Evolutionary conservation across 164 flowering plant species (phyloP).

Genomic region (Litsea cubeba): DNA sequence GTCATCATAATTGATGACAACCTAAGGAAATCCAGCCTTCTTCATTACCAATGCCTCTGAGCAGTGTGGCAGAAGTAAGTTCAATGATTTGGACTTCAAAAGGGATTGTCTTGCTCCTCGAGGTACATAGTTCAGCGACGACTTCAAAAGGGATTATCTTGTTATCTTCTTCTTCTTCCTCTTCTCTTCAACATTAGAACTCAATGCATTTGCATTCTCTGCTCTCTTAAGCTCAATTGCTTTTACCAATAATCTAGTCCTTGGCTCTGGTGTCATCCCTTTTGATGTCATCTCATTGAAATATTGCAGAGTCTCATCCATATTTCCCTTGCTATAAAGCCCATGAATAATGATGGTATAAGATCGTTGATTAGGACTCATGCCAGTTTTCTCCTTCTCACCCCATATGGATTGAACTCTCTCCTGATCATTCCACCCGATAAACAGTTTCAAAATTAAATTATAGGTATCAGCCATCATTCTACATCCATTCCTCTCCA

Average conservation of each 20-base stretch:
- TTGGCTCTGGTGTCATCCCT: constrained; percentile 77
- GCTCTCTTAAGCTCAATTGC: constrained; percentile 28
- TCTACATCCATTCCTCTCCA: too few relatives aligned
- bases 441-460: too few relatives aligned
- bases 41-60: too few relatives aligned
- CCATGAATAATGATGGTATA: constrained; percentile 86
- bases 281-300: constrained; percentile 62
- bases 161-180: constrained; percentile 1
- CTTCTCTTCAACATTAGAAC: not conserved
- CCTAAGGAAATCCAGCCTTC: too few relatives aligned
- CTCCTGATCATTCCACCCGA: too few relatives aligned
- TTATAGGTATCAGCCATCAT: too few relatives aligned
- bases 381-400: constrained; percentile 74
- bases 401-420: constrained; percentile 49
- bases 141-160: constrained; percentile 4
- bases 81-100: too few relatives aligned
- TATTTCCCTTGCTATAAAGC: constrained; percentile 38
- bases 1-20: too few relatives aligned
- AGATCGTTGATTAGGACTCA: constrained; percentile 74
- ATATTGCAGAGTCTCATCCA: constrained; percentile 48
- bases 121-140: too few relatives aligned
- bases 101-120: too few relatives aligned
- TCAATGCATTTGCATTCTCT: not conserved
- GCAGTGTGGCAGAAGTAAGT: too few relatives aligned
- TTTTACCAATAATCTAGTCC: constrained; percentile 58